Evolutionary conservation across 2,329 filamentous ascomycete genomes (phyloP).

Genomic region (Chaetothyriales sp.): DNA sequence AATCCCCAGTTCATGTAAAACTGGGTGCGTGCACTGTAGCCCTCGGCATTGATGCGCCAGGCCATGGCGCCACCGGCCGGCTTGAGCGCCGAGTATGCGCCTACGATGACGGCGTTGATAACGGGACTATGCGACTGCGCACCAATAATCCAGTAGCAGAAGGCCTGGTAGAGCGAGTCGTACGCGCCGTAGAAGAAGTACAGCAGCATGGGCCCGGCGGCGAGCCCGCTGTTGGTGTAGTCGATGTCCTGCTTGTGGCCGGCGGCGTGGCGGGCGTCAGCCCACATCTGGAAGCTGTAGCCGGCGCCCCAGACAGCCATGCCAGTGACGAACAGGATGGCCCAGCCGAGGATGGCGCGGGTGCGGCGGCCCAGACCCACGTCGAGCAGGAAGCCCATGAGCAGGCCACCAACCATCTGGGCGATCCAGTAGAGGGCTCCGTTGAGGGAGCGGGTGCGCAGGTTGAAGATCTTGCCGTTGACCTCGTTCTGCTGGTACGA

Average conservation of each 20-base stretch:
- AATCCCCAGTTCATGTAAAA: constrained; percentile 66
- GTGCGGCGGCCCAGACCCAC: constrained; percentile 29
- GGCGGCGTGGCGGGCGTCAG: constrained; percentile 28
- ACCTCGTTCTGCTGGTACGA: constrained; percentile 50
- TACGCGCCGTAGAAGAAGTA: constrained; percentile 58
- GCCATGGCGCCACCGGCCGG: constrained; percentile 61
- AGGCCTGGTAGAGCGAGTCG: constrained; percentile 52
- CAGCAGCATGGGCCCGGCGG: constrained; percentile 49
- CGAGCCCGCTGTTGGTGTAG: constrained; percentile 34
- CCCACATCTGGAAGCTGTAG: constrained; percentile 49
- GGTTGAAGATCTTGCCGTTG: constrained; percentile 41
- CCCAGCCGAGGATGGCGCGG: constrained; percentile 35
- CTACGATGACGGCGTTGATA: constrained; percentile 31
- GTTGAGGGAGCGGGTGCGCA: constrained; percentile 41
- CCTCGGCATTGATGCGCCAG: constrained; percentile 25
- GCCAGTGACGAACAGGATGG: constrained; percentile 32
- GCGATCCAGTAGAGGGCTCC: constrained; percentile 41
- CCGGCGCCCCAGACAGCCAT: constrained; percentile 46
- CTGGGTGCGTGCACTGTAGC: constrained; percentile 45
- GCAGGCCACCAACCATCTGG: constrained; percentile 39
- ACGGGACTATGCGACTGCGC: constrained; percentile 30
- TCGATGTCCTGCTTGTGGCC: constrained; percentile 33
- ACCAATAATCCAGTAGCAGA: constrained; percentile 46
- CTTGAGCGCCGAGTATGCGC: constrained; percentile 48
- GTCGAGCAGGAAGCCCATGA: constrained; percentile 35